These are phyloP conservation scores for Naganishia liquefaciens DNA, from an alignment of 1,284 basidiomycete species.

Conservation along the genomic window DNA sequence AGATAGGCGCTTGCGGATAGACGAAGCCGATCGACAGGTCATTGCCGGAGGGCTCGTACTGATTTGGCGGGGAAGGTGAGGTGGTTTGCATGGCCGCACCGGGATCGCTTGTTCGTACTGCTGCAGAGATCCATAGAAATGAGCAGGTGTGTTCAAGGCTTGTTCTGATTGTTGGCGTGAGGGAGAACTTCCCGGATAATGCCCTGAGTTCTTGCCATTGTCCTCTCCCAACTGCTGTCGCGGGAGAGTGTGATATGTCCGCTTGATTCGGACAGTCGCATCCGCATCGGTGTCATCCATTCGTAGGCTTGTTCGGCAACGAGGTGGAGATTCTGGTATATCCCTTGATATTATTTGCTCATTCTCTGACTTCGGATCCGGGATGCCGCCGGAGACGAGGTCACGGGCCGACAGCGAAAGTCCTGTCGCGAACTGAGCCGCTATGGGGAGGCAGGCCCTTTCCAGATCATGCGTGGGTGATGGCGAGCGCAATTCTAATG, in stretches of 20 bases:
- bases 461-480: constrained; percentile 63
- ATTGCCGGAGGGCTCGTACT: not conserved
- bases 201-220: constrained; percentile 36
- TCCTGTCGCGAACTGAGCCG: constrained; percentile 80
- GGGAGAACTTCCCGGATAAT: constrained; percentile 49
- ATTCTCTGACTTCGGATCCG: not conserved
- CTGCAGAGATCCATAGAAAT: too few species aligned
- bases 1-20: constrained; percentile 37
- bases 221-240: constrained; percentile 40
- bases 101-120: too few species aligned
- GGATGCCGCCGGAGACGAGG: too few species aligned
- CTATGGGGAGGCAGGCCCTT: constrained; percentile 79
- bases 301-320: not conserved
- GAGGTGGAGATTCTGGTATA: constrained; percentile 5
- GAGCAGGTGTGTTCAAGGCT: constrained; percentile 57
- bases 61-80: too few species aligned
- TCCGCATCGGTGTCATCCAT: constrained; percentile 10
- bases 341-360: not conserved
- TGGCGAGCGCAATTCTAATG: constrained; percentile 20
- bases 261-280: constrained; percentile 28
- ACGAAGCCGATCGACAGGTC: constrained; percentile 53
- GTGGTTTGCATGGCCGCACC: too few species aligned
- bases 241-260: constrained; percentile 36
- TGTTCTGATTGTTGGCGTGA: constrained; percentile 49
- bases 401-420: not conserved